Base-by-base conservation (phyloP, 2,329 filamentous ascomycete species). In the Pseudophaeomoniella oleicola region DNA sequence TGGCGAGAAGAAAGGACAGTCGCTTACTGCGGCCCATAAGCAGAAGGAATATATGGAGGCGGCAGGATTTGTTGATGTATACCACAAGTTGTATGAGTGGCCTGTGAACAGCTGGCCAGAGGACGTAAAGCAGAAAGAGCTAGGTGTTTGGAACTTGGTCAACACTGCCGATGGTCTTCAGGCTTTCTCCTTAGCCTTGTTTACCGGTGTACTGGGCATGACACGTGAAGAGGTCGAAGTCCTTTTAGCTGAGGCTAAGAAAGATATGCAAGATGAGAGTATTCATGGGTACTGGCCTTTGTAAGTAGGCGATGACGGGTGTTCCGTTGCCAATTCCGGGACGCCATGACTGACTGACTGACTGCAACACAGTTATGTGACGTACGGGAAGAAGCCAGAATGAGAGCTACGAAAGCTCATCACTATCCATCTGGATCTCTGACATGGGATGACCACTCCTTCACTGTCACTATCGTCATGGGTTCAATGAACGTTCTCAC, bases 81-180 rank as follows among this genome's bases (percentile, higher is more conserved):
- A 13, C 22, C 17, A 38, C 17, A 31, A 39, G 2, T 19, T 31
- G n/a, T 57, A 53, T 43, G 56, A 61, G 50, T 62, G 59, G 55
- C 60, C 63, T 5, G 50, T 56, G 18, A 59, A 57, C 30, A 41
- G 52, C 2, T 70, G 66, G 66, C 56, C 64, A 4, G 61, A 62
- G 35, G 63, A 69, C 35, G 54, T 56, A 1, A 60, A 60, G 37
- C 59, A 66, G 56, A 70, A 67, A 45, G 60, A 65, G 42, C 58
- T 70, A 15, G 65, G 66, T 12, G 51, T 58, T 17, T 66, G 57
- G 51, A 63, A 60, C 37, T 48, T 59, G 39, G 50, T 58, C 36
- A 60, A 63, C 36, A 56, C 56, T 30, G 46, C 58, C 2, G 55
- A 64, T 12, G 58, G 57, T 1, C 43, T 64, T 9, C 58, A 64